Evolutionary conservation across 2,329 filamentous ascomycete species (phyloP), one percentile per base, ranked within the genome.

Genomic region (Aspergillus calidoustus): DNA sequence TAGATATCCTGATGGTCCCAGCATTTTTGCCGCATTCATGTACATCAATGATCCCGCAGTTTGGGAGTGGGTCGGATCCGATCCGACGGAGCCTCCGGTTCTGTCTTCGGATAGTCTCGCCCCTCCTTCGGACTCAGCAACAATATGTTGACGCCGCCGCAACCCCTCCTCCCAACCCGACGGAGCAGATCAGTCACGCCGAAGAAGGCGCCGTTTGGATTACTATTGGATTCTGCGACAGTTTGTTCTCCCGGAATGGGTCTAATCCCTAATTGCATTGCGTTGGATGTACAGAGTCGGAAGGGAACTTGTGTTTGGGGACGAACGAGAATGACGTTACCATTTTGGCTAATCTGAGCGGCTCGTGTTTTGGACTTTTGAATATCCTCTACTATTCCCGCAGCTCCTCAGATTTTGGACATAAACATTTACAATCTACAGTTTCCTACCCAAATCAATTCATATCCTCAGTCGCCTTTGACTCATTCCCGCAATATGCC

Each of bases 401-500:
- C 41, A 59, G 47, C 43, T 53, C 34, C 23, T 47, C 19, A 22
- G 9, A 47, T 47, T 19, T 25, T 47, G 17, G n/a, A 25, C 34
- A 41, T 15, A 41, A 17, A 13, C 34, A 47, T 47, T 8, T 47
- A 23, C 44, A 2, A n/a, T 47, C n/a, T 22, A 47, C 44, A 47
- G 17, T 22, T 25, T n/a, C n/a, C 34, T 28, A 28, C 6, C 25
- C 25, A 28, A 28, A 4, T 7, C 34, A 15, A 41, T 4, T 44
- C 38, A 41, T 54, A 17, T 59, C 9, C 15, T 48, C 48, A 28
- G 25, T 28, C 25, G 25, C 25, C 25, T 28, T 28, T 7, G 6
- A 28, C 25, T 28, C 25, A 28, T 28, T 7, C 25, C 25, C 25
- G 25, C 64, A 74, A 60, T 41, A 79, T 79, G 77, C 76, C 77